These are phyloP conservation scores for Manihot esculenta DNA, from an alignment of 441 rosid species.

Conservation along the genomic window DNA sequence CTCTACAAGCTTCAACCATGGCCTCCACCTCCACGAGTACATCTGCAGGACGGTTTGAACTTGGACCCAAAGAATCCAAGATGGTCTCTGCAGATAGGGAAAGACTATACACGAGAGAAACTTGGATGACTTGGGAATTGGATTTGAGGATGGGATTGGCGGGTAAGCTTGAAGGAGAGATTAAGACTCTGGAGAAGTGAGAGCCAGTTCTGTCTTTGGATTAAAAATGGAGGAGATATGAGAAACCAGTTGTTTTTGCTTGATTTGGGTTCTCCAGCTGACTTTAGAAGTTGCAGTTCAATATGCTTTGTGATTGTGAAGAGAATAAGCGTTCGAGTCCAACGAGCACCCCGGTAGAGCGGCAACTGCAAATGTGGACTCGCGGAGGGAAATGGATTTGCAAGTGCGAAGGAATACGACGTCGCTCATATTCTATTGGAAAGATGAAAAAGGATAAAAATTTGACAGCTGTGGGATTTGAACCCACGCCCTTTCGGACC, in stretches of 20 bases:
- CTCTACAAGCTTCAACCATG: constrained; percentile 47
- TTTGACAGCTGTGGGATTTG: constrained; percentile 94
- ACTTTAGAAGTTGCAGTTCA: constrained; percentile 36
- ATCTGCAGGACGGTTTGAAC: constrained; percentile 33
- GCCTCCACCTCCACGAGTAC: constrained; percentile 32
- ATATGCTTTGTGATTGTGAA: constrained; percentile 22
- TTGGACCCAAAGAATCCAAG: constrained; percentile 40
- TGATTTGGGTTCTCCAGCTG: constrained; percentile 50
- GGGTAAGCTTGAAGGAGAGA: constrained; percentile 47
- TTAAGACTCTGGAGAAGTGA: constrained; percentile 44
- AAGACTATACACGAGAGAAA: constrained; percentile 36
- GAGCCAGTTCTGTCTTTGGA: constrained; percentile 53
- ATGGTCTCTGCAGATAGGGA: constrained; percentile 33
- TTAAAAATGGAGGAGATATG: constrained; percentile 58
- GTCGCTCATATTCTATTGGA: too few relatives aligned
- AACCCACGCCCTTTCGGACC: constrained; percentile 99
- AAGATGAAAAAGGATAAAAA: neutral
- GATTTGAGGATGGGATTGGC: constrained; percentile 40
- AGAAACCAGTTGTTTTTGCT: constrained; percentile 38
- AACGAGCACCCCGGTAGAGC: neutral
- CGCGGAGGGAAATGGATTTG: neutral
- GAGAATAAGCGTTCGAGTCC: constrained; percentile 25
- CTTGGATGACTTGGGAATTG: constrained; percentile 43
- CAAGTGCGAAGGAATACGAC: neutral
- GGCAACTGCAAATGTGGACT: too few relatives aligned